Percentiles rank a stretch among this genome's conserved stretches.
phyloP scores from a whole-genome alignment of 495 filamentous ascomycete species.

The Friedmanniomyces simplex region DNA sequence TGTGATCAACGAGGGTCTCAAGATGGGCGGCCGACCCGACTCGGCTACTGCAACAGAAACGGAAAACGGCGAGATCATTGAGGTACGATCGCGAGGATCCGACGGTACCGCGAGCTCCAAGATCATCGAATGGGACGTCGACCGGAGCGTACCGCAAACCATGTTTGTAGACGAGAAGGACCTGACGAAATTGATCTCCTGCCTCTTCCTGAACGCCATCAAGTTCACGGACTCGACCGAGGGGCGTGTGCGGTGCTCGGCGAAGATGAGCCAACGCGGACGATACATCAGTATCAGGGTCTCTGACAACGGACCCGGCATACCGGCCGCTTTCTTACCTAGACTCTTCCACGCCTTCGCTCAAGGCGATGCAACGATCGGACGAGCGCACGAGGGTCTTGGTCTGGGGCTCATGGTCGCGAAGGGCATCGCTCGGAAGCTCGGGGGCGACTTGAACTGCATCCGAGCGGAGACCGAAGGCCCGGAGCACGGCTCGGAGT shows the following conservation, averaged over 20 bases:
- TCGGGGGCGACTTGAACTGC: slow-evolving; percentile 64
- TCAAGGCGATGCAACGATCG: slow-evolving; percentile 62
- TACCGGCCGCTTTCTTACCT: slow-evolving; percentile 56
- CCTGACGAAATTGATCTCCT: slow-evolving; percentile 63
- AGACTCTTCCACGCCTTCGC: slow-evolving; percentile 68
- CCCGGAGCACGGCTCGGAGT: slow-evolving; percentile 58
- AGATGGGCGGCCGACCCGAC: slow-evolving; percentile 64
- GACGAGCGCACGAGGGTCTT: slow-evolving; percentile 59
- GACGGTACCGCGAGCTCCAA: slow-evolving; percentile 50
- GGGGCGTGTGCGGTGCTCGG: slow-evolving; percentile 53
- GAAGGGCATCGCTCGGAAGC: slow-evolving; percentile 63
- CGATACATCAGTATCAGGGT: slow-evolving; percentile 53
- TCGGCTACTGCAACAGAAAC: slow-evolving; percentile 51
- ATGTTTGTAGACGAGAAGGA: slow-evolving; percentile 62
- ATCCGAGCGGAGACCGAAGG: slow-evolving; percentile 59
- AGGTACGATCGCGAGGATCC: slow-evolving; percentile 48
- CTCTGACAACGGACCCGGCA: slow-evolving; percentile 62
- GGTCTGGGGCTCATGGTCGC: slow-evolving; percentile 68
- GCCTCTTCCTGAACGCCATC: slow-evolving; percentile 66
- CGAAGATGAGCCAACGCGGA: slow-evolving; percentile 39
- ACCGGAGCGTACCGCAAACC: slow-evolving; percentile 52
- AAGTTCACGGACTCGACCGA: slow-evolving; percentile 57
- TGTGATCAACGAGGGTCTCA: slow-evolving; percentile 59
- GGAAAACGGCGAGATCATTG: slow-evolving; percentile 55
- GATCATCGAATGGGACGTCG: slow-evolving; percentile 58